phyloP scores from a whole-genome alignment of 345 rosid species.

The Pseudoturritis turrita region DNA sequence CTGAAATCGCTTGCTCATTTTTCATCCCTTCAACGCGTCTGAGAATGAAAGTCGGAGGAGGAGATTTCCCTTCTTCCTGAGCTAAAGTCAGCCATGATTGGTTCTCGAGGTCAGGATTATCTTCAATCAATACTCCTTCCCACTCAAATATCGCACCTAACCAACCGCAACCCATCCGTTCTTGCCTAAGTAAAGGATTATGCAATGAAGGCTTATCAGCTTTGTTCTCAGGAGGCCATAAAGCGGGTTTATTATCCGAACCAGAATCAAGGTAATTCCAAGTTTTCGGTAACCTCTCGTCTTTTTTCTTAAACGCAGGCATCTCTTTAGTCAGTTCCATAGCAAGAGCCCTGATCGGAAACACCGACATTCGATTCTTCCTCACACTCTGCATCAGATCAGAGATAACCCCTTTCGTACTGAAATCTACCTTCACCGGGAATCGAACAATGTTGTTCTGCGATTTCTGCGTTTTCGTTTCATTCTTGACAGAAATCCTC shows the following conservation, averaged over 20 bases:
- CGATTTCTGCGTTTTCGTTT: constrained; percentile 34
- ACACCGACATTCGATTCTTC: constrained; percentile 20
- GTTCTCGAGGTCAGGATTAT: constrained; percentile 69
- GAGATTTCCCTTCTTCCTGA: constrained; percentile 84
- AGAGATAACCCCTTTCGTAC: constrained; percentile 32
- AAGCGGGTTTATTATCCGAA: constrained; percentile 48
- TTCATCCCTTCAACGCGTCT: constrained; percentile 90
- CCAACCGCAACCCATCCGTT: constrained; percentile 99
- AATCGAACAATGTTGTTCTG: constrained; percentile 28
- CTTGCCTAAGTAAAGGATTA: constrained; percentile 86
- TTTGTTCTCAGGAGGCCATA: constrained; percentile 86
- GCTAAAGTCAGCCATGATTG: constrained; percentile 86
- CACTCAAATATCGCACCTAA: constrained; percentile 93
- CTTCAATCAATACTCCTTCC: constrained; percentile 92
- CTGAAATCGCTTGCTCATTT: constrained; percentile 93
- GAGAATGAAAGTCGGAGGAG: constrained; percentile 69
- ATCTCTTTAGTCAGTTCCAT: constrained; percentile 70
- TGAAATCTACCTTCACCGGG: constrained; percentile 31
- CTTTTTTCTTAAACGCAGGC: constrained; percentile 54
- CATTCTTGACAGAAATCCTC: constrained; percentile 37
- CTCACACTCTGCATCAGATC: constrained; percentile 36
- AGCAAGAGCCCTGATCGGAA: constrained; percentile 56
- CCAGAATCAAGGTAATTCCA: constrained; percentile 48
- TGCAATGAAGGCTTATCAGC: constrained; percentile 80
- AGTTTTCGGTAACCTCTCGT: constrained; percentile 39